Base-by-base conservation (phyloP, 1,284 basidiomycete genomes). In the Flammula alnicola region DNA sequence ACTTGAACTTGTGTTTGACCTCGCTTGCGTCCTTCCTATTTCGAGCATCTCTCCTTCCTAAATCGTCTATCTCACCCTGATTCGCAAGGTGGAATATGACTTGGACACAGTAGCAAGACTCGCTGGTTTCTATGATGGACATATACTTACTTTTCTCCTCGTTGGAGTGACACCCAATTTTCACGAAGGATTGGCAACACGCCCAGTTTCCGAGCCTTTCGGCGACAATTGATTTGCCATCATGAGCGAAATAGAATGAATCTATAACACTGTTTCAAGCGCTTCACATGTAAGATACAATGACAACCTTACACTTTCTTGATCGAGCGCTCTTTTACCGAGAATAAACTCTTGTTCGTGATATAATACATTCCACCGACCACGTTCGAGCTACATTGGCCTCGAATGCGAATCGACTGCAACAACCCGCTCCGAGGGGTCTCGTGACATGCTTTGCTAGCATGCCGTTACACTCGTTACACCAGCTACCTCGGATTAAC, bases 21-120 rank as follows among this genome's bases (percentile, higher is more conserved):
- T 46, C 27, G 40, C 22, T 46, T 43, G 38, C 20, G 8, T 22
- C 22, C 26, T 47, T 54, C 45, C 58, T 55, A 54, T 54, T 59
- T 59, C 44, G 53, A 58, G 60, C 51, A 60, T 56, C 47, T 57
- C 51, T 33, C 55, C 41, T 62, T 56, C 60, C 58, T 58, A 58
- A 62, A 55, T 32, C 14, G 49, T 52, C 42, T n/a, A 8, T 14
- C 26, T 17, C 26, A 17, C 8, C 7, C 9, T 40, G 35, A 31
- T 51, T 41, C 23, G 9, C 10, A 35, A 42, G 29, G 23, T 38
- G 11, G 6, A 36, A 19, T 5, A 22, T 4, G 11, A 26, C 29
- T 19, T 33, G 14, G 19, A 40, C 5, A 14, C 11, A 8, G 12
- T 20, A 10, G 22, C 7, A 20, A 38, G 3, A 3, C n/a, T 25